Evolutionary conservation across 306 rosid genomes (phyloP).

Genomic region (Vicia faba): DNA sequence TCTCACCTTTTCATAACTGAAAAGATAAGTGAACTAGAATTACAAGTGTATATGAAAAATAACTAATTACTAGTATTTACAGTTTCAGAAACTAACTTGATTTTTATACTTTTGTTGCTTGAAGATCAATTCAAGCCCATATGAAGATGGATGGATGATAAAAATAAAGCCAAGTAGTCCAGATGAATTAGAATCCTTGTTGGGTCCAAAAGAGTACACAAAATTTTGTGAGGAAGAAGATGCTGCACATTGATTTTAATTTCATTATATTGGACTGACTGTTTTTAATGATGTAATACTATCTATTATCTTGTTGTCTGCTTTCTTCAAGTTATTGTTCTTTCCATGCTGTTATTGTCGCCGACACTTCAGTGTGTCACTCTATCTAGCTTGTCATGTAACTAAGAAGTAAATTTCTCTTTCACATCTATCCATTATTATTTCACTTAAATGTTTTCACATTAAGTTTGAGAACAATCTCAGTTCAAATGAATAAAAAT

Average conservation of each 20-base stretch:
- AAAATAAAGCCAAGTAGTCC: constrained; percentile 80
- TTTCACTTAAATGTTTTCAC: background rate
- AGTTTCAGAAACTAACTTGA: no score
- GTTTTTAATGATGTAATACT: constrained; percentile 34
- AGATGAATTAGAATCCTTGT: constrained; percentile 63
- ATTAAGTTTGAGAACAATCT: background rate
- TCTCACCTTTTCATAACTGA: background rate
- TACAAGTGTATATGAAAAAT: background rate
- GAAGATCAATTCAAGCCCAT: constrained; percentile 79
- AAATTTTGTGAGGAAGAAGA: constrained; percentile 86
- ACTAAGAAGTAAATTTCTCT: constrained; percentile 26
- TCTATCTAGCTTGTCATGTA: constrained; percentile 31
- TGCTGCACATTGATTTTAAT: constrained; percentile 58
- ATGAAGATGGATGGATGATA: constrained; percentile 95
- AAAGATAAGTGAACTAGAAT: background rate
- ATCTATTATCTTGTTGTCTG: constrained; percentile 31
- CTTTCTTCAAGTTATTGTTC: constrained; percentile 30
- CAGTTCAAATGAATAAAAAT: background rate
- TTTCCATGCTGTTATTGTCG: constrained; percentile 14
- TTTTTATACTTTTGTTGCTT: background rate
- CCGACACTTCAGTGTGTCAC: constrained; percentile 34
- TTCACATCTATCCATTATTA: background rate
- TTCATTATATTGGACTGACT: constrained; percentile 38
- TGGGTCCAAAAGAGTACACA: constrained; percentile 79
- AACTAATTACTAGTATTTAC: no score